A percentile compares a stretch with the other conserved stretches of the same genome.
Evolutionary conservation across 1,284 basidiomycete genomes (phyloP).

Genomic region (Puccinia hordei): DNA sequence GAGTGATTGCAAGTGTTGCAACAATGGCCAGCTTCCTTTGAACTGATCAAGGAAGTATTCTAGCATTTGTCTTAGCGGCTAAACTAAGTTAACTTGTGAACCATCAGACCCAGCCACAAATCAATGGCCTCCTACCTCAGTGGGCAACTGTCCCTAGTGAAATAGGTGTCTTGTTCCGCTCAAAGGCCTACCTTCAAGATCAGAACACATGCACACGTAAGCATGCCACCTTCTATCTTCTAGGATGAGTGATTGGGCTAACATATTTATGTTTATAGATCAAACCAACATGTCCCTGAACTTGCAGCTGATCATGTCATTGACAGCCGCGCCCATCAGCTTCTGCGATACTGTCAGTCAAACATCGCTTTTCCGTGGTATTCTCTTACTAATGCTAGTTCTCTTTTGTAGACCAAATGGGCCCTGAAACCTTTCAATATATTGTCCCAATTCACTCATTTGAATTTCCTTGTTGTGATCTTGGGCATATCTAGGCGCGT

Average conservation of each 20-base stretch:
- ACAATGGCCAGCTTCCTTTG: constrained; percentile 26
- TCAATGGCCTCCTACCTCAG: constrained; percentile 26
- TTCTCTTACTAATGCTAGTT: background rate
- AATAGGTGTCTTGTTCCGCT: constrained; percentile 40
- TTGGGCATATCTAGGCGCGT: constrained; percentile 17
- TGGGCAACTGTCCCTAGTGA: constrained; percentile 32
- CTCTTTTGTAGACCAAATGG: background rate
- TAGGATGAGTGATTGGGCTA: background rate
- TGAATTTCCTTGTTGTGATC: constrained; percentile 16
- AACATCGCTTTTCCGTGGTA: background rate
- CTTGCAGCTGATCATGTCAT: background rate
- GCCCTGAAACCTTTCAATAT: constrained; percentile 37
- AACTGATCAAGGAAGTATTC: background rate
- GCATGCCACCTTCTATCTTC: background rate
- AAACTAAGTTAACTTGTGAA: background rate
- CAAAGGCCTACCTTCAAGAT: constrained; percentile 34
- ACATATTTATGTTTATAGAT: background rate
- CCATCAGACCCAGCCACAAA: background rate
- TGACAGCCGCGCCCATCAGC: constrained; percentile 13
- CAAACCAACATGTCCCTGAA: constrained; percentile 33
- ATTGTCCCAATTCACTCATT: constrained; percentile 30
- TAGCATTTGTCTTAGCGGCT: background rate
- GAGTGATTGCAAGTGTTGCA: constrained; percentile 20
- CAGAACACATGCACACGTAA: constrained; percentile 26
- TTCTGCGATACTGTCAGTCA: constrained; percentile 17